Evolutionary conservation across 495 filamentous ascomycete genomes (phyloP), one percentile per base, ranked within the genome.

Genomic region (Pyronema domesticum): DNA sequence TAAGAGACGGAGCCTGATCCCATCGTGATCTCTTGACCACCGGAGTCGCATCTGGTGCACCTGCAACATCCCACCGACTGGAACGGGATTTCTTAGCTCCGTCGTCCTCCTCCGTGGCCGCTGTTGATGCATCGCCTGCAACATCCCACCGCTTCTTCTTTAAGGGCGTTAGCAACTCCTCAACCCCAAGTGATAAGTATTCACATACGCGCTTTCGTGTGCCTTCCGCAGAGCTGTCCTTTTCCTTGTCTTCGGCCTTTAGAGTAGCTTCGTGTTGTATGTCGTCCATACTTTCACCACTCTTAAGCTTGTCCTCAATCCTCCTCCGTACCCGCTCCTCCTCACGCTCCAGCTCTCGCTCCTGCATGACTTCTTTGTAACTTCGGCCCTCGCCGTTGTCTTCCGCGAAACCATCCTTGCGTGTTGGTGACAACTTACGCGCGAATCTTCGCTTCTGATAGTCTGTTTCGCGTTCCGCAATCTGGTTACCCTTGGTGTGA

Each of bases 361-460:
- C 75, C 56, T 83, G 82, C 93, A 99, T 96, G 58, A 93, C 76
- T 57, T 93, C 86, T 60, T 83, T 78, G 63, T 96, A 96, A 57
- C 80, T 93, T 58, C 79, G 76, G n/a, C 80, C 82, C 53, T 80
- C 79, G 7, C 49, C 62, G 10, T 57, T 51, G 47, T 73, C 68
- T 4, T 74, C 75, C 35, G 85, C 84, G 62, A 94, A 94, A 33
- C 88, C 81, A 68, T 94, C 89, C 53, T 83, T 88, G 67, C 87
- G 78, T 7, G 85, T 89, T 7, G 89, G 89, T 13, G 86, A 89
- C 55, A 95, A 72, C 51, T 80, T 83, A 46, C 91, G 86, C 62
- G 91, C 78, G 64, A 89, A 87, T 49, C 86, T 79, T 53, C 89
- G 86, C 71, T 95, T 95, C 70, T 99, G 93, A 65, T 99, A 99